These are phyloP conservation scores for Cryptococcus sp. DNA, from an alignment of 1,284 basidiomycete genomes.

Conservation along the genomic window DNA sequence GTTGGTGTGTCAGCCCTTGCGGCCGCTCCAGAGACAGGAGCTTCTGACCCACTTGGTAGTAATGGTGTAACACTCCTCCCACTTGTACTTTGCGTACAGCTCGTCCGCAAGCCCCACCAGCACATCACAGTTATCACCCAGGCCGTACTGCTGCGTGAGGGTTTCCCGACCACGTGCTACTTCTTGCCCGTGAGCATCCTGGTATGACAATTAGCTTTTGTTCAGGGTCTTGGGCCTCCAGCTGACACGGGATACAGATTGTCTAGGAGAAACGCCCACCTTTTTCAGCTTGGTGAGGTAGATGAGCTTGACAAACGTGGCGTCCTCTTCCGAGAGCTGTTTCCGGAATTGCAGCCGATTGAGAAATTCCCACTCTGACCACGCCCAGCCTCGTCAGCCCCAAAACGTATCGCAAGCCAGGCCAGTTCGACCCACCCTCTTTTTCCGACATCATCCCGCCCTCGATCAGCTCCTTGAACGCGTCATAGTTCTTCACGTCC, in stretches of 20 bases:
- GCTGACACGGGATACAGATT: no score
- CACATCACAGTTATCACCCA: slow-evolving; percentile 88
- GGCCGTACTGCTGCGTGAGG: slow-evolving; percentile 70
- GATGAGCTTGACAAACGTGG: slow-evolving; percentile 82
- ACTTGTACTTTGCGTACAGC: slow-evolving; percentile 80
- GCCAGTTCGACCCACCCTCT: slow-evolving; percentile 63
- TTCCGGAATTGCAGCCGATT: slow-evolving; percentile 75
- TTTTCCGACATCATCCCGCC: slow-evolving; percentile 90
- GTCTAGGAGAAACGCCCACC: slow-evolving; percentile 32
- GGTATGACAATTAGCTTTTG: slow-evolving; percentile 1
- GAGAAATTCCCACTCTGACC: slow-evolving; percentile 89
- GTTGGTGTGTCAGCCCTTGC: background rate
- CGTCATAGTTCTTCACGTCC: slow-evolving; percentile 97
- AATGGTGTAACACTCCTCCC: slow-evolving; percentile 87
- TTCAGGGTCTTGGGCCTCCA: no score
- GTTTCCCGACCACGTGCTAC: slow-evolving; percentile 70
- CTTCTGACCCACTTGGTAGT: slow-evolving; percentile 64
- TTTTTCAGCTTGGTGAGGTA: slow-evolving; percentile 90
- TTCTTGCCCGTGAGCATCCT: slow-evolving; percentile 74
- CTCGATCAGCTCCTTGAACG: slow-evolving; percentile 83
- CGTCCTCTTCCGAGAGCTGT: slow-evolving; percentile 74
- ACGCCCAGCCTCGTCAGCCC: background rate
- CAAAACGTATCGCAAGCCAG: background rate
- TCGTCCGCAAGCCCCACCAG: slow-evolving; percentile 89
- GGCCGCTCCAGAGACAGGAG: background rate